Base-by-base conservation (phyloP, 2,329 filamentous ascomycete genomes). In the Aspergillus ochraceus region DNA sequence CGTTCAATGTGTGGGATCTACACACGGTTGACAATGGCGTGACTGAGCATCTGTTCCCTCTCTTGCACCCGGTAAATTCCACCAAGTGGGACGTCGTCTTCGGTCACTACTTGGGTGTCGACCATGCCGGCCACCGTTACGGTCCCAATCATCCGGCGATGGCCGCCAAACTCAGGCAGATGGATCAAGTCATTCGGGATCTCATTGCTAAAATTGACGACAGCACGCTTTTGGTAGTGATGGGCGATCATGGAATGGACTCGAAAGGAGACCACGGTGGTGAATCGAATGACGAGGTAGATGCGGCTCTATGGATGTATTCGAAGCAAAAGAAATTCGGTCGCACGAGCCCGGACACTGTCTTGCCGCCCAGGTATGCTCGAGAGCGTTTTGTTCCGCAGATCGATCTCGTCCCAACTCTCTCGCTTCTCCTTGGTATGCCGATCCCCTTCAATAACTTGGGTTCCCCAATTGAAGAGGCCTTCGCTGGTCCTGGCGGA, bases 231-330 rank as follows among this genome's bases (percentile, higher is more conserved):
- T 80, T 99, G 39, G 87, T 99, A 20, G 90, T 99, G 14, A 96
- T 99, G 92, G 95, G 95, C n/a, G 95, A 99, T 73, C 95, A 99
- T 72, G 95, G 95, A 11, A 99, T 99, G 95, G 95, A 99, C 75
- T 82, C 86, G 61, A 98, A 99, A 79, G 95, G 95, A 19, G 95
- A 99, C 66, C 95, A 99, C 71, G 95, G 95, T n/a, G 95, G 95
- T 57, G 95, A 99, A 79, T 97, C 94, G 32, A 91, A 97, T 67
- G 92, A 98, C 64, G 95, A 99, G 74, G 86, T 99, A 6, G 88
- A 99, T 75, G 92, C 95, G 58, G 92, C 95, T 2, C 77, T 99
- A 51, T 99, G 95, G 94, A 96, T 99, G 92, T 99, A 98, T 75
- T 96, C 95, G 1, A 96, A 93, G 75, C 88, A 86, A 67, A 87